Base-by-base conservation (phyloP, 2,329 filamentous ascomycete species). In the Penicillium rolfsii region DNA sequence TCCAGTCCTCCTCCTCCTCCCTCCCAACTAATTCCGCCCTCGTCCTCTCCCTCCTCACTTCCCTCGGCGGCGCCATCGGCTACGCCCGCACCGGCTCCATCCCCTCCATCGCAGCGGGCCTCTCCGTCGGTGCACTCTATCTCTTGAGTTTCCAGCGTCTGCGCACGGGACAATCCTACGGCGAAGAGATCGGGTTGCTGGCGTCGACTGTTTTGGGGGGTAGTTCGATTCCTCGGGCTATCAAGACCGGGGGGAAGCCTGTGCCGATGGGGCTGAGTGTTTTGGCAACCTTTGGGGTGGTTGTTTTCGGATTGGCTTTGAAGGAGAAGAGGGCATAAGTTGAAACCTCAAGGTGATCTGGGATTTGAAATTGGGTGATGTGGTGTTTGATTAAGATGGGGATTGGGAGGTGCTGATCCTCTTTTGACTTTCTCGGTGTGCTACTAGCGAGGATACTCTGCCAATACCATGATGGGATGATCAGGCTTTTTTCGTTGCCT, bases 121-220 rank as follows among this genome's bases (percentile, higher is more conserved):
- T 91, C 67, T 88, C 89, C 36, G 93, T 99, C 67, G 95, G 95
- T 49, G 79, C 83, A 16, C 79, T 91, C 61, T 90, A 99, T 78
- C 88, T 87, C 26, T 82, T 97, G 46, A 91, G 92, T 64, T 93
- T 90, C 66, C 88, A 91, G 73, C 90, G 93, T 61, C 88, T 97
- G 64, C 88, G 89, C 70, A 88, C 87, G 70, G 82, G 84, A 63
- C 85, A 92, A 74, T 76, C 90, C 3, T 97, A 95, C 76, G 95
- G 94, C 64, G 80, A 96, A 68, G 95, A 98, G 79, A 82, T 97
- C 46, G 91, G 90, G n/a, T 84, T 99, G 9, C 82, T 97, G 46
- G 95, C 95, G 4, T 96, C 91, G 0, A 71, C 92, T n/a, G 80
- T 98, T 28, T 84, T 99, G 38, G 94, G 85, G 2, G 93, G 92